Evolutionary conservation across 108 stramenopile genomes (phyloP).

Genomic region (Nannochloropsis oceanica): DNA sequence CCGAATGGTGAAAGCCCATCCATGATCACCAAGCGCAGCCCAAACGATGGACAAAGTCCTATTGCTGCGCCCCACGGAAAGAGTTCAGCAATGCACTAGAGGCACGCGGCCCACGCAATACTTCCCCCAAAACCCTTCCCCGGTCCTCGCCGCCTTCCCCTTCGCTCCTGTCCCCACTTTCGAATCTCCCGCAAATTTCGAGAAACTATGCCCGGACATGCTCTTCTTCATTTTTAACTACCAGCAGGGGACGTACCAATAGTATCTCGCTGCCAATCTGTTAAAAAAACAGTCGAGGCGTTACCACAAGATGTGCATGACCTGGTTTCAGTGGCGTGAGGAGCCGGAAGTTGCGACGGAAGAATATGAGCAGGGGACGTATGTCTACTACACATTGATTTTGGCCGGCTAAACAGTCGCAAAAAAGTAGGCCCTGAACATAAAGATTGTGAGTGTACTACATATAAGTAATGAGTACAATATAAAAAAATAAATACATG

Average conservation of each 20-base stretch:
- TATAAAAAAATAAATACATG: too few relatives aligned
- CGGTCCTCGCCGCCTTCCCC: conserved; percentile 74
- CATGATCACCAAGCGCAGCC: too few relatives aligned
- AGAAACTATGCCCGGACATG: conserved; percentile 87
- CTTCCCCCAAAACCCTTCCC: conserved; percentile 78
- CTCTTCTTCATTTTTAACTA: conserved; percentile 99
- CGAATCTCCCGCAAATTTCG: conserved; percentile 84
- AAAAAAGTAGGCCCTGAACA: too few relatives aligned
- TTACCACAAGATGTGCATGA: conserved; percentile 99
- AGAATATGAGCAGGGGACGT: conserved; percentile 97
- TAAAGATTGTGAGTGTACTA: too few relatives aligned
- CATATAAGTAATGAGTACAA: too few relatives aligned
- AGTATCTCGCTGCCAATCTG: conserved; percentile 91
- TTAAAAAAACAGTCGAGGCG: conserved; percentile 96
- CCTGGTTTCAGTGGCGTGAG: conserved; percentile 97
- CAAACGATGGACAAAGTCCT: too few relatives aligned
- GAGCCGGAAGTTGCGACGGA: conserved; percentile 89
- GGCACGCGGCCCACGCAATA: conserved; percentile 51
- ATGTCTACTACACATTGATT: conserved; percentile 99
- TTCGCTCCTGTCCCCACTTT: conserved; percentile 60
- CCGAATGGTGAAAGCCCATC: too few relatives aligned
- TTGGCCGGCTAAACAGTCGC: conserved; percentile 38
- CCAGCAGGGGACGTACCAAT: conserved; percentile 79
- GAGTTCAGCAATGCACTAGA: too few relatives aligned
- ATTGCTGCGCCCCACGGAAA: too few relatives aligned